Conservation (phyloP, 1,284 basidiomycete species). For the Pascua sp. region DNA sequence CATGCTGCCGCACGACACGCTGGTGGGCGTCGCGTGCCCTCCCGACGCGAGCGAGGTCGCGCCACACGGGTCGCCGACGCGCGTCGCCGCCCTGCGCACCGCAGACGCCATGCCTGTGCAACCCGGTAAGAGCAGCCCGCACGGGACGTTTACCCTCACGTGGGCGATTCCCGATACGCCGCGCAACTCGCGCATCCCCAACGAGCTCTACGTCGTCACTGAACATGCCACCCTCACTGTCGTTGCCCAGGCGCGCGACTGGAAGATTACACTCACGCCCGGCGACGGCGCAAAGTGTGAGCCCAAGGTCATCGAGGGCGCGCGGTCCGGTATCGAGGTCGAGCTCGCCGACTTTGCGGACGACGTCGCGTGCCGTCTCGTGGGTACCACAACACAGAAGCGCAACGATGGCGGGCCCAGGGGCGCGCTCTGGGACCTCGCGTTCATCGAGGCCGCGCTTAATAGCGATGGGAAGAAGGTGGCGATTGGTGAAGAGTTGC, state of each 20-base stretch:
- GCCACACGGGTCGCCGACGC: slow-evolving; percentile 52
- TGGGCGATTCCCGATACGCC: slow-evolving; percentile 38
- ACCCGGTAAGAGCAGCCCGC: slow-evolving; percentile 32
- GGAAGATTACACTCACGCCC: slow-evolving; percentile 58
- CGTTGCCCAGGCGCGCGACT: slow-evolving; percentile 43
- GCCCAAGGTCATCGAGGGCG: slow-evolving; percentile 50
- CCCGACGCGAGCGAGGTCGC: slow-evolving; percentile 58
- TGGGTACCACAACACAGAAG: slow-evolving; percentile 22
- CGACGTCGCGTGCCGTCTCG: slow-evolving; percentile 53
- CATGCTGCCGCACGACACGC: slow-evolving; percentile 70
- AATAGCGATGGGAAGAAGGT: slow-evolving; percentile 63
- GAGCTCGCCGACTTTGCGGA: slow-evolving; percentile 64
- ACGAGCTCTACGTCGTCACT: slow-evolving; percentile 32
- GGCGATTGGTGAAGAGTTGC: slow-evolving; percentile 51
- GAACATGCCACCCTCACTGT: slow-evolving; percentile 54
- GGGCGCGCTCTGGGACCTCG: slow-evolving; percentile 66
- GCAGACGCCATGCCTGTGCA: slow-evolving; percentile 23
- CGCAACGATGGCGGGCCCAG: slow-evolving; percentile 35
- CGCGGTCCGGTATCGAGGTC: slow-evolving; percentile 59
- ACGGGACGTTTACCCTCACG: slow-evolving; percentile 37
- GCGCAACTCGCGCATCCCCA: slow-evolving; percentile 12
- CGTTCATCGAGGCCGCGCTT: slow-evolving; percentile 71
- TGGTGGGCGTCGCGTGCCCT: slow-evolving; percentile 55
- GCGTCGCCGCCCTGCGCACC: slow-evolving; percentile 5
- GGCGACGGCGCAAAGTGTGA: slow-evolving; percentile 47